Base-by-base conservation (phyloP, 2,329 filamentous ascomycete genomes). In the Alternaria angustiovoidea region DNA sequence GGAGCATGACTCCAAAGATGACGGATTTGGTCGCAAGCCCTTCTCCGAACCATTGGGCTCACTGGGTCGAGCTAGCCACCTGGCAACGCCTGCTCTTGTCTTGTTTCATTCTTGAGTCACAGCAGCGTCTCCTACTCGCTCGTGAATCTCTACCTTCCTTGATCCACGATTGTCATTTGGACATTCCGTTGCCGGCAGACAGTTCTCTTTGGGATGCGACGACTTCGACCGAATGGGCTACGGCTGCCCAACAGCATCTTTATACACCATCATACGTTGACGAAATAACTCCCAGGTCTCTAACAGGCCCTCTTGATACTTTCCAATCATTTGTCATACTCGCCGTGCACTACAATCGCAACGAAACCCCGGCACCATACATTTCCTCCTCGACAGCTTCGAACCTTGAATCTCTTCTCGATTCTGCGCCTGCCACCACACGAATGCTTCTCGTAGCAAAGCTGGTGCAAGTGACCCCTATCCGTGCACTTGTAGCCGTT, bases 401-500 rank as follows among this genome's bases (percentile, higher is more conserved):
- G 22, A 48, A 54, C 1, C 63, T 76, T 11, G 72, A 76, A 9
- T 67, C 68, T 44, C 60, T 76, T 5, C 64, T 79, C 0, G 62
- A 73, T 30, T 30, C 48, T 6, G 72, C 71, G 12, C 43, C 69
- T 6, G 53, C 57, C 14, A 76, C 66, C 7, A 69, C 64, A 41
- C 68, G 73, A 38, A 68, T 67, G 43, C 75, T 80, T 22, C 72
- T 78, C 18, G 76, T 76, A 3, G 67, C 75, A 16, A 78, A 78
- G 57, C 74, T 82, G 1, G 70, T 77, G 18, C 77, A 75, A 42
- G 63, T 76, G 8, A 76, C 74, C 4, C 81, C 81, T 0, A 63
- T 82, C 5, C 78, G 79, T 20, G 75, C 80, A 1, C 68, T 83
- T 5, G 68, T 83, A 14, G 80, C 81, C 30, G 75, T 82, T 0